Base-by-base conservation (phyloP, 805 yeast species). In the Candida glaebosa region DNA sequence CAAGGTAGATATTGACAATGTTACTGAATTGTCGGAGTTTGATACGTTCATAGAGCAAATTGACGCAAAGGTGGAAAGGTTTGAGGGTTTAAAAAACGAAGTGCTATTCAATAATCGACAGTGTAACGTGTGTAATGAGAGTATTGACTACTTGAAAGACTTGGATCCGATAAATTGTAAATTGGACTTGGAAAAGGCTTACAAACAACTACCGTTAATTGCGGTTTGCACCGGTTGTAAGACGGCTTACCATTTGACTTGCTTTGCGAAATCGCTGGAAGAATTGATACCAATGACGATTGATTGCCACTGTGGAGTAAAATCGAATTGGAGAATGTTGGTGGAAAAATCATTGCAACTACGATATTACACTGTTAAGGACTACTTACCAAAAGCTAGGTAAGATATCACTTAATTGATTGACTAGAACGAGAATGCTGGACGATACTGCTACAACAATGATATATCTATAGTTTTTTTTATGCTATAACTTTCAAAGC, bases 151-250 rank as follows among this genome's bases (percentile, higher is more conserved):
- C 46, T 60, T 66, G 1, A 57, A 54, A 7, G 37, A 36, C 26
- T 16, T 45, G 2, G 44, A 46, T 3, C 8, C 34, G 10, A 17
- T 51, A 3, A 31, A 5, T 1, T 25, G 38, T 7, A 33, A 39
- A 16, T 10, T 16, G 4, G 38, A 40, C 7, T 30, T 53, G 14
- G 32, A 38, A 2, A 10, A 14, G 15, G 42, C 18, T 28, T 24
- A 39, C 6, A 12, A 20, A 15, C 18, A 39, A 1, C 41, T 61
- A 39, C 74, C 74, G 0, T 45, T 64, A 18, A 34, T 69, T 2
- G 59, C 63, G 2, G 51, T 61, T 3, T 74, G 79, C 31, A 47
- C 54, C 33, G 48, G 56, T 26, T 75, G 79, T 46, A 41, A 50
- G 2, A 47, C 47, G 16, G 46, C 60, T 2, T 50, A 60, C 5